Base-by-base conservation (phyloP, 2,329 filamentous ascomycete genomes). In the Epichloe scottii region DNA sequence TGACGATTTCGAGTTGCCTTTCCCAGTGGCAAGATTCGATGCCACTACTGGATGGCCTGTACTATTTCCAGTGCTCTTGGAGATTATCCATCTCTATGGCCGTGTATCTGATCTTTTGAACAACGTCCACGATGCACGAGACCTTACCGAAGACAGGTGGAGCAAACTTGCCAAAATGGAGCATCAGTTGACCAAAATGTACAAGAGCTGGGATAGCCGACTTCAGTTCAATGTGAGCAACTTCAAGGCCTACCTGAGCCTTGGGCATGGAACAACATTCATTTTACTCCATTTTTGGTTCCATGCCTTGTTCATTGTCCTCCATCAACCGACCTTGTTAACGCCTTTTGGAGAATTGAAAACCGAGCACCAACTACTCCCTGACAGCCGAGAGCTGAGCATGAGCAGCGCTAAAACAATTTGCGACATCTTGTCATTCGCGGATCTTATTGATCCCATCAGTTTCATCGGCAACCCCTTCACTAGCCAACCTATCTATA, bases 391-490 rank as follows among this genome's bases (percentile, higher is more conserved):
- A 51, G 87, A 93, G 63, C 66, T 83, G 5, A 88, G 86, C 54
- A 90, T 91, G 84, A 90, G 86, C 14, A 91, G 87, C 23, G 89
- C 89, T 12, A 95, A 94, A 69, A 94, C 89, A 0, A 93, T 95
- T 54, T 88, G 87, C 35, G 89, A 95, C 59, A 95, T 95, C 15
- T 68, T 94, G 8, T 84, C 86, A 1, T 94, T 94, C 64, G 87
- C 88, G 0, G 87, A 94, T 61, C 70, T 94, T 10, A 87, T 93
- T 48, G 87, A 94, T 63, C 82, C 86, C 0, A 89, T 87, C 63
- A 90, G 88, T 58, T 88, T 90, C 51, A 84, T 90, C 35, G 87
- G 88, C 1, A 95, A 93, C 53, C 89, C 89, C 0, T 95, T 95
- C 57, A 93, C 87, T 0, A 89, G 85, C 46, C 89, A 95, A 65